Conservation (phyloP, 306 rosid genomes). For the Senna siamea region DNA sequence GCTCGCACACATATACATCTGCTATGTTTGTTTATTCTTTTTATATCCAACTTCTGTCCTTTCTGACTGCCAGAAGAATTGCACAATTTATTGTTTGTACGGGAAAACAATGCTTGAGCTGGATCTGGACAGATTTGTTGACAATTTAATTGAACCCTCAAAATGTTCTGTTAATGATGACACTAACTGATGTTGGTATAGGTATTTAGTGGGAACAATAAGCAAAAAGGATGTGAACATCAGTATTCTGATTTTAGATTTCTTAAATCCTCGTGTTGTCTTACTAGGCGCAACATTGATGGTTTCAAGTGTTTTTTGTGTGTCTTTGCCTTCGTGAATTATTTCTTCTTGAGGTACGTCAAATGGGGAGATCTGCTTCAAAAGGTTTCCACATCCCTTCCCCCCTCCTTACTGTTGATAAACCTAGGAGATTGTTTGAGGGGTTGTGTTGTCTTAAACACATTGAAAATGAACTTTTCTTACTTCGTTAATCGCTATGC, state of each 20-base stretch:
- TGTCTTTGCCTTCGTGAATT: not conserved
- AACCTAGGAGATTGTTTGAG: constrained; percentile 21
- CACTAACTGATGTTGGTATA: not conserved
- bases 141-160: not conserved
- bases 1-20: too few species aligned
- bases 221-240: not conserved
- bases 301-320: constrained; percentile 5
- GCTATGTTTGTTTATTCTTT: too few species aligned
- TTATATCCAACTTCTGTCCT: too few species aligned
- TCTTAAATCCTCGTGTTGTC: not conserved
- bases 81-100: not conserved
- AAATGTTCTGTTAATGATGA: not conserved
- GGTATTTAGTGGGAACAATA: not conserved
- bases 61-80: too few species aligned
- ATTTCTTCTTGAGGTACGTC: not conserved
- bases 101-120: not conserved
- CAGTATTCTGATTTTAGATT: not conserved
- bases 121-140: not conserved
- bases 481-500: constrained; percentile 20
- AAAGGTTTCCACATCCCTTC: not conserved
- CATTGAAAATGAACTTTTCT: constrained; percentile 5
- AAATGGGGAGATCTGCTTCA: not conserved
- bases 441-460: constrained; percentile 15
- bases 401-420: constrained; percentile 15
- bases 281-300: constrained; percentile 21